phyloP scores from a whole-genome alignment of 371 early-diverging fungal species.

The Apophysomyces trapeziformis region DNA sequence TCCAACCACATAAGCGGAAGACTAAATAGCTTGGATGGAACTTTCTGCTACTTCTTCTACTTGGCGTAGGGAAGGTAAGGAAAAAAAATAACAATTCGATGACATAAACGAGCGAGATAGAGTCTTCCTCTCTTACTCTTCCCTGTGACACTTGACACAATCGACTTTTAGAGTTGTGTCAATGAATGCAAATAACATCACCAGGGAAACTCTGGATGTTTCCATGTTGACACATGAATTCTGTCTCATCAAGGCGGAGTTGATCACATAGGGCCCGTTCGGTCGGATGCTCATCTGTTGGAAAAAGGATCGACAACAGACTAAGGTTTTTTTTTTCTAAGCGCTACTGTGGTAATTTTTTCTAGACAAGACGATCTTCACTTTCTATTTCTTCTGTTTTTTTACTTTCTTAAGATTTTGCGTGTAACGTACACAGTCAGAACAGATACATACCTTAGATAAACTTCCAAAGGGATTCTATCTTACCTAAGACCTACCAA shows the following conservation, averaged over 20 bases:
- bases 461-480: no score
- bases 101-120: neutral
- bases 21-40: neutral
- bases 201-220: neutral
- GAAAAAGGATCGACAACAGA: constrained; percentile 3
- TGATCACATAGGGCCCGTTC: neutral
- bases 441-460: no score
- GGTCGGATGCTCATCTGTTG: neutral
- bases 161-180: neutral
- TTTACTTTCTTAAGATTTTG: no score
- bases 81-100: neutral
- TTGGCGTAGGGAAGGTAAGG: neutral
- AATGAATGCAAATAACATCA: constrained; percentile 1
- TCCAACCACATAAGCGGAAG: neutral
- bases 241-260: constrained; percentile 9
- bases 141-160: constrained; percentile 5
- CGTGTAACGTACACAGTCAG: no score
- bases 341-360: neutral
- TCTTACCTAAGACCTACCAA: neutral
- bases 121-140: neutral
- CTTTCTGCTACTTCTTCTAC: constrained; percentile 3
- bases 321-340: neutral
- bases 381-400: neutral
- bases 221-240: neutral
- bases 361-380: neutral